Base-by-base conservation (phyloP, 352 stramenopile genomes). In the Phytophthora pisi region DNA sequence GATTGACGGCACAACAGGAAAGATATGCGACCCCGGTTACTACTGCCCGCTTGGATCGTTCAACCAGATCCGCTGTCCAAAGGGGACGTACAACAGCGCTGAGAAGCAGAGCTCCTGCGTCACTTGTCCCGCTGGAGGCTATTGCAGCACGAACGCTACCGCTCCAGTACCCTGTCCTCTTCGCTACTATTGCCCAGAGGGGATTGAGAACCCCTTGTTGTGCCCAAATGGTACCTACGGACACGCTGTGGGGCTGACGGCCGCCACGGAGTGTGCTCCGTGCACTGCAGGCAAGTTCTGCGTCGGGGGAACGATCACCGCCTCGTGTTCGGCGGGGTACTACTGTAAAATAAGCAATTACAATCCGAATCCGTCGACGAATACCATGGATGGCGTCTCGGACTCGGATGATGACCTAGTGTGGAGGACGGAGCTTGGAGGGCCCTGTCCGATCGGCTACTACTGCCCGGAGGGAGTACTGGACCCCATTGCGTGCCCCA, bases 161-260 rank as follows among this genome's bases (percentile, higher is more conserved):
- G 13, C 70, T 5, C 81, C 86, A 2, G 54, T 61, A 7, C 71
- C 77, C 8, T 96, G 89, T 51, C 87, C 84, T 7, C 46, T 78
- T 51, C 76, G 79, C 5, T 93, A 84, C 52, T 96, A 90, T 59
- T 96, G 89, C 51, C 87, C 87, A 5, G 53, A 68, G 8, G 88
- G 82, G 0, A 78, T 70, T 7, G 8, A 66, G 4, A 66, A 90
- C 23, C 78, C 80, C 0, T 38, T 88, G 0, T 43, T 94, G 4
- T 98, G 92, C 70, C 85, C 85, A 0, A 79, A 77, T 58, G 90
- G 90, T 7, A 97, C 91, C 0, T 97, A 93, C 45, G 88, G 88
- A 4, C 70, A 86, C 23, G 58, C 78, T 31, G 56, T 66, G 1
- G 82, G 74, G 7, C 61, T 97, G 0, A 71, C 77, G 20, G 69